These are phyloP conservation scores for Colletotrichum incanum DNA, from an alignment of 2,329 filamentous ascomycete species.

Conservation along the genomic window DNA sequence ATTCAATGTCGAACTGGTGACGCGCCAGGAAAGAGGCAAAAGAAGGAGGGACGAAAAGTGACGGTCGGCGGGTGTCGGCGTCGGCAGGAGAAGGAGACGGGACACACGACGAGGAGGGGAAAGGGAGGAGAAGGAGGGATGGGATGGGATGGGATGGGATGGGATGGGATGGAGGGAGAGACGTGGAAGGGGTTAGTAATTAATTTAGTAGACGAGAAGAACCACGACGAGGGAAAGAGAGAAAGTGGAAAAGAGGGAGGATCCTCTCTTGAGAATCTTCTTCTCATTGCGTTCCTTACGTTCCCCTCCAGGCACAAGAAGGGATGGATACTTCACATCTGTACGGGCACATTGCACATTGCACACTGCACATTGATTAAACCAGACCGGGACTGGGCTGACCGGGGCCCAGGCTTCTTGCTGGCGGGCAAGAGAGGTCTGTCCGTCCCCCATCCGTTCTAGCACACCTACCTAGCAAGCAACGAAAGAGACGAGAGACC, in stretches of 20 bases:
- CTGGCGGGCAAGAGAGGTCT: background rate
- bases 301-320: slow-evolving; percentile 4
- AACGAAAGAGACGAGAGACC: slow-evolving; percentile 8
- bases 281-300: background rate
- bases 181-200: slow-evolving; percentile 30
- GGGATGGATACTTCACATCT: slow-evolving; percentile 4
- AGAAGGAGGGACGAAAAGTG: slow-evolving; percentile 23
- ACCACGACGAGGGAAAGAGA: slow-evolving; percentile 16
- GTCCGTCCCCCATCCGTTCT: slow-evolving; percentile 4
- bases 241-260: slow-evolving; percentile 20
- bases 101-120: slow-evolving; percentile 34
- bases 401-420: background rate
- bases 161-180: slow-evolving; percentile 16
- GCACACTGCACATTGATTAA: slow-evolving; percentile 1
- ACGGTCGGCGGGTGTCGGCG: slow-evolving; percentile 39
- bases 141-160: slow-evolving; percentile 9
- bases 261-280: slow-evolving; percentile 12
- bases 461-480: background rate
- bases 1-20: slow-evolving; percentile 23
- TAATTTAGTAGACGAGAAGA: slow-evolving; percentile 18
- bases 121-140: slow-evolving; percentile 20
- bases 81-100: slow-evolving; percentile 24
- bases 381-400: background rate
- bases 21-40: slow-evolving; percentile 23
- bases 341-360: background rate